A percentile compares a stretch with the other conserved stretches of the same genome.
Evolutionary conservation across 2,329 filamentous ascomycete genomes (phyloP).

Genomic region (Epichloe glyceriae): DNA sequence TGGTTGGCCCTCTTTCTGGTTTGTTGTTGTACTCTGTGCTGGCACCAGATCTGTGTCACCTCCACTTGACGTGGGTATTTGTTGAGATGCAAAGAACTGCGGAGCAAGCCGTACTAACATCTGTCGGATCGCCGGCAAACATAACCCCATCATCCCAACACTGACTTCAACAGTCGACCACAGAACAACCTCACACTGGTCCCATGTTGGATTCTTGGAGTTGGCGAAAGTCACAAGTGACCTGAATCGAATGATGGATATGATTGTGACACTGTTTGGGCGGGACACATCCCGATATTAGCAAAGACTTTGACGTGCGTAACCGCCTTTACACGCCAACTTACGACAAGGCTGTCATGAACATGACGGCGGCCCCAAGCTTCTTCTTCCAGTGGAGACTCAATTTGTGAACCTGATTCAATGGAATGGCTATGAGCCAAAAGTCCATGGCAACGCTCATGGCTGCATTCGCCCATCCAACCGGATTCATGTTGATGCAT

Average conservation of each 20-base stretch:
- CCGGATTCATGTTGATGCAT: conserved; percentile 30
- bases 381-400: conserved; percentile 28
- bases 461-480: conserved; percentile 32
- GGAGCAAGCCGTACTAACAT: background rate
- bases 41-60: no score
- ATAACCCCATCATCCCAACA: conserved; percentile 1
- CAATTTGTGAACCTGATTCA: conserved; percentile 23
- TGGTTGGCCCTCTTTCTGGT: background rate
- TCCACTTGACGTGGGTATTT: background rate
- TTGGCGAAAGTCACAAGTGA: conserved; percentile 10
- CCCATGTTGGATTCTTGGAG: conserved; percentile 11
- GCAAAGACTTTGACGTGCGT: no score
- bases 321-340: background rate
- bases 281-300: no score
- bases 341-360: conserved; percentile 12
- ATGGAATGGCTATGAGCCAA: conserved; percentile 31
- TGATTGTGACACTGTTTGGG: conserved; percentile 9
- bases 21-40: background rate
- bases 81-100: background rate
- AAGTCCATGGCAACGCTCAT: conserved; percentile 33
- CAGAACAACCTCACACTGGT: conserved; percentile 7
- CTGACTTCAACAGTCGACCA: conserved; percentile 11
- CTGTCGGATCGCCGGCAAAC: background rate
- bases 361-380: conserved; percentile 27
- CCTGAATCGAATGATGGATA: conserved; percentile 10